Evolutionary conservation across 1,139 yeast genomes (phyloP).

Genomic region (Scheffersomyces insectosa): DNA sequence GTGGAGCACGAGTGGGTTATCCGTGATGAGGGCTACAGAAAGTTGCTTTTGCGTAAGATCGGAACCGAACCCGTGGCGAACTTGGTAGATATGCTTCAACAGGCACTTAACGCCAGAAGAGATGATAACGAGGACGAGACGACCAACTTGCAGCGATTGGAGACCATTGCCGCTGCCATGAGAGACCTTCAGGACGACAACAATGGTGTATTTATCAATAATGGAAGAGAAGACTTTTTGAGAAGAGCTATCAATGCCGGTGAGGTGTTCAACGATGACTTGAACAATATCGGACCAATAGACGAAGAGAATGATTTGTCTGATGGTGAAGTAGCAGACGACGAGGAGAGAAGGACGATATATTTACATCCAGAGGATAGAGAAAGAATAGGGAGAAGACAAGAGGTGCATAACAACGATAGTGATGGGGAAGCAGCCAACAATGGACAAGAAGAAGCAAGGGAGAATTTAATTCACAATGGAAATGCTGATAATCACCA

Average conservation of each 20-base stretch:
- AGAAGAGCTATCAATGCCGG: conserved; percentile 19
- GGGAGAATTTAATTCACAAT: no score
- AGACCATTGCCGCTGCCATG: conserved; percentile 32
- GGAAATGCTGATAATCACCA: no score
- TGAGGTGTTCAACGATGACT: conserved; percentile 1
- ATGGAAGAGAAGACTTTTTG: conserved; percentile 15
- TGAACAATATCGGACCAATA: conserved; percentile 5
- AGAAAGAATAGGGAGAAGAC: no score
- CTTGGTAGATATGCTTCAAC: conserved; percentile 37
- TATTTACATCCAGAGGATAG: not conserved
- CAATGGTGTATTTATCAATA: conserved; percentile 5
- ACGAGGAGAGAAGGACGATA: conserved; percentile 5
- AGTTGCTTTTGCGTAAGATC: conserved; percentile 53
- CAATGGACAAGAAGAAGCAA: no score
- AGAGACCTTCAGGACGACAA: conserved; percentile 28
- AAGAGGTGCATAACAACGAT: no score
- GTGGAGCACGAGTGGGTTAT: conserved; percentile 73
- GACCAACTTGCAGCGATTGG: conserved; percentile 26
- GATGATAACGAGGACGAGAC: conserved; percentile 24
- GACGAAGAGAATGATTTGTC: conserved; percentile 1
- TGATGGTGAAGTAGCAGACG: conserved; percentile 4
- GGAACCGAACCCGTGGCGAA: conserved; percentile 56
- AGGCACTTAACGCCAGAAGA: conserved; percentile 24
- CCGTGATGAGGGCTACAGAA: conserved; percentile 64
- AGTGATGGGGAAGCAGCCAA: no score